Conservation (phyloP, 2,329 filamentous ascomycete species). For the Alternaria atra region DNA sequence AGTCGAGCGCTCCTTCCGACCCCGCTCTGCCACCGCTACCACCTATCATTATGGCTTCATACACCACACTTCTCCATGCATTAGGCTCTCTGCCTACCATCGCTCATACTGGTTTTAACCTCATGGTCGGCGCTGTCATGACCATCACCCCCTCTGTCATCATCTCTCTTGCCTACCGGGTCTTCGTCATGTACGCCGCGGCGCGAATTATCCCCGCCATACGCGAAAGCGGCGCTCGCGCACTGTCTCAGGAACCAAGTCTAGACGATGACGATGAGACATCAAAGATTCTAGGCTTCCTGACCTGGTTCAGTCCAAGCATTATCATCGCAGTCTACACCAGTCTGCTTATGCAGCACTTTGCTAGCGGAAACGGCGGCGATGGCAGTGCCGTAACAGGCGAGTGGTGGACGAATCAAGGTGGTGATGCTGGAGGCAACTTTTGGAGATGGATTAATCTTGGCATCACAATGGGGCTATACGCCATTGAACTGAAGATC, state of each 20-base stretch:
- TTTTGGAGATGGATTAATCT: conserved; percentile 95
- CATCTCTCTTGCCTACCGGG: conserved; percentile 91
- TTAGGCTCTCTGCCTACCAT: conserved; percentile 84
- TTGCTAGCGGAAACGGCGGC: conserved; percentile 70
- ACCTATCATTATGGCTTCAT: conserved; percentile 97
- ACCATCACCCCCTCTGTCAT: conserved; percentile 96
- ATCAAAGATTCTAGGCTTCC: conserved; percentile 78
- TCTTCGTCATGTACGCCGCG: conserved; percentile 94
- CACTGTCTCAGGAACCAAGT: conserved; percentile 82
- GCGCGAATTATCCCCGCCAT: conserved; percentile 96
- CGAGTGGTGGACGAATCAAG: conserved; percentile 85
- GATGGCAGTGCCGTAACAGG: conserved; percentile 57
- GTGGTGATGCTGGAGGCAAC: conserved; percentile 83
- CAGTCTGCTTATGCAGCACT: conserved; percentile 93
- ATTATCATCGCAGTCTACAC: conserved; percentile 97
- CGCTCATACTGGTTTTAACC: conserved; percentile 82
- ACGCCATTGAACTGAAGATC: conserved; percentile 88
- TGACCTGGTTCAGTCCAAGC: conserved; percentile 94
- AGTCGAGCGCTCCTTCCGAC: conserved; percentile 65
- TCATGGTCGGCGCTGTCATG: conserved; percentile 90
- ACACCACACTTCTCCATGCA: conserved; percentile 87
- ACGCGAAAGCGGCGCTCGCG: conserved; percentile 82
- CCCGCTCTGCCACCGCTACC: conserved; percentile 96
- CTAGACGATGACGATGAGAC: conserved; percentile 87
- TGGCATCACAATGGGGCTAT: conserved; percentile 85